A percentile compares a stretch with the other conserved stretches of the same genome.
Evolutionary conservation across 345 rosid genomes (phyloP).

Genomic region (Limnanthes douglasii): DNA sequence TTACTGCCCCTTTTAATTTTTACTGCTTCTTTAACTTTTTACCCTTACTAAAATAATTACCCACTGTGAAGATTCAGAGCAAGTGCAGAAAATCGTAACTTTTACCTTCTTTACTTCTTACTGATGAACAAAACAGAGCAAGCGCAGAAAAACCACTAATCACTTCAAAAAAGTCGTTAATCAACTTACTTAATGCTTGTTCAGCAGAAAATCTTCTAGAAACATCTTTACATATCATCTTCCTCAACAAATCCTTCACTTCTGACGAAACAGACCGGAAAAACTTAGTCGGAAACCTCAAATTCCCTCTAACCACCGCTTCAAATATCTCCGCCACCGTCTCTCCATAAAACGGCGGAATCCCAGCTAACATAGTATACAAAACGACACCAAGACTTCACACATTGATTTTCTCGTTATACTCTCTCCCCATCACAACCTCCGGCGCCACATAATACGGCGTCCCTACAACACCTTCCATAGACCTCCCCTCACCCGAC

Average conservation of each 20-base stretch:
- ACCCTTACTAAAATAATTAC: no score
- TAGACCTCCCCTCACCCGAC: constrained; percentile 17
- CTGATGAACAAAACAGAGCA: no score
- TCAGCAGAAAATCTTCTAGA: constrained; percentile 60
- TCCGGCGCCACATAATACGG: constrained; percentile 92
- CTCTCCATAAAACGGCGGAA: constrained; percentile 64
- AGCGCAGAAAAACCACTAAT: no score
- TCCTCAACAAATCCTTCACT: constrained; percentile 67
- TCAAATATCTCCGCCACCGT: constrained; percentile 51
- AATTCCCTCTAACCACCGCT: constrained; percentile 43
- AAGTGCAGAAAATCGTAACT: no score
- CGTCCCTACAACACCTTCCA: constrained; percentile 55
- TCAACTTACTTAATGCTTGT: constrained; percentile 61
- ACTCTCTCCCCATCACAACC: constrained; percentile 42
- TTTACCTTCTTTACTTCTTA: no score
- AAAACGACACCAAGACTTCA: constrained; percentile 76
- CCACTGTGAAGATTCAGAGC: no score
- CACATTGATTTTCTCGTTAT: constrained; percentile 52
- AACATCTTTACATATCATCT: constrained; percentile 58
- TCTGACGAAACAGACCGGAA: constrained; percentile 32
- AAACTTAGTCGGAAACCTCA: constrained; percentile 40
- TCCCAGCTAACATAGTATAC: constrained; percentile 62
- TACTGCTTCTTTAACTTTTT: no score
- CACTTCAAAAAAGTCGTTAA: no score
- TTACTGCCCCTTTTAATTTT: no score